phyloP scores from a whole-genome alignment of 108 stramenopile genomes.

The Cyclotella baltica region DNA sequence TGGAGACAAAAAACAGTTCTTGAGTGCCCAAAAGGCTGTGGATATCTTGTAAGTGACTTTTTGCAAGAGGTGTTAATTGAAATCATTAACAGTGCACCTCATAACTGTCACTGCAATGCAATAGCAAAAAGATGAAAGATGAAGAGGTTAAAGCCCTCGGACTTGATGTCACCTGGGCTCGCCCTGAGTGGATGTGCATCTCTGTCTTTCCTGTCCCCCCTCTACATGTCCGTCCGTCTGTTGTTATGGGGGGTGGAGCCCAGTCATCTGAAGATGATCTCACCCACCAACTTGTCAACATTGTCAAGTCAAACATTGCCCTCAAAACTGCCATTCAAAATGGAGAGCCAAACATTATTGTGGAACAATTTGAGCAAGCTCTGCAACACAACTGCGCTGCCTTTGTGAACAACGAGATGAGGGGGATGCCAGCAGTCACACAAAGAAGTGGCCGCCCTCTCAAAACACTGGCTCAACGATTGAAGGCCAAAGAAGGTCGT shows the following conservation, averaged over 20 bases:
- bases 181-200: conserved; percentile 97
- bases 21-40: conserved; percentile 87
- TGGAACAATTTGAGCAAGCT: conserved; percentile 95
- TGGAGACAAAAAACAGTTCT: conserved; percentile 93
- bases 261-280: conserved; percentile 94
- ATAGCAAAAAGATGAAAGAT: conserved; percentile 87
- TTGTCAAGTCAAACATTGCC: conserved; percentile 95
- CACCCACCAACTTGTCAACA: conserved; percentile 97
- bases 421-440: conserved; percentile 92
- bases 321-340: conserved; percentile 87
- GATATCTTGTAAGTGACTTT: conserved; percentile 75
- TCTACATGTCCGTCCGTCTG: conserved; percentile 97
- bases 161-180: conserved; percentile 89
- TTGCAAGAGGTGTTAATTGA: not conserved
- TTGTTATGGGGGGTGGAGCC: conserved; percentile 80
- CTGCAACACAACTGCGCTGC: conserved; percentile 96
- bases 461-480: conserved; percentile 94
- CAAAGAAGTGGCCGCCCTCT: conserved; percentile 97
- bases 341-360: conserved; percentile 93
- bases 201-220: conserved; percentile 98
- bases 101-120: not conserved
- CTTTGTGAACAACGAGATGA: conserved; percentile 94
- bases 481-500: conserved; percentile 99
- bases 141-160: conserved; percentile 92
- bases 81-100: not conserved